Evolutionary conservation across 768 basidiomycete genomes (phyloP), one percentile per base, ranked within the genome.

Genomic region (Lactifluus volemus): DNA sequence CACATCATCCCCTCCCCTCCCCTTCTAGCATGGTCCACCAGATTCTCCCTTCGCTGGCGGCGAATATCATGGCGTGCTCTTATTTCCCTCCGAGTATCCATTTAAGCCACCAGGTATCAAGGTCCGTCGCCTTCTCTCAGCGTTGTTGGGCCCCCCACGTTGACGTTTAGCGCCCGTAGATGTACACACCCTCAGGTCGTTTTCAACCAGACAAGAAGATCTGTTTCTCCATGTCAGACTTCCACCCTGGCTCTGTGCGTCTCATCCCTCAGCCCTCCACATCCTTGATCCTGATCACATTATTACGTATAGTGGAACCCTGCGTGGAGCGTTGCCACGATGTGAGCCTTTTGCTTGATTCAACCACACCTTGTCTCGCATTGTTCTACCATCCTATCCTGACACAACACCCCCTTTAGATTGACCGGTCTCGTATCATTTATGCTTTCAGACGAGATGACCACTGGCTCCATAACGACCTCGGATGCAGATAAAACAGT

Each of bases 21-120:
- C 57, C 32, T 52, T 15, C 10, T 67, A 96, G 89, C 88, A 92
- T 51, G 97, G 97, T 2, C 97, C 97, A 19, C 87, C 94, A 47
- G 95, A 97, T 72, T 89, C 91, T 42, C 89, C 94, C 5, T 99
- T 85, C 68, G 79, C 80, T 32, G 93, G 88, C 29, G 96, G 96
- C 68, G 96, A 99, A 72, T 98, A 93, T 71, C 91, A 96, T 65
- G 96, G 95, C 0, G 81, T 92, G 19, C 84, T 98, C 56, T 76
- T 92, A 42, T 98, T 98, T 70, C 94, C 95, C 3, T 76, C 89
- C 12, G 95, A 98, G 74, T 98, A 98, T 72, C 92, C 91, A 3
- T 96, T 97, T 78, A 96, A 93, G 72, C 94, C 94, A 0, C 95
- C 94, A 55, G 94, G 94, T 57, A 94, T 98, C 76, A 96, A 96